These are phyloP conservation scores for Schwanniomyces sp. DNA, from an alignment of 805 yeast species.

Conservation along the genomic window DNA sequence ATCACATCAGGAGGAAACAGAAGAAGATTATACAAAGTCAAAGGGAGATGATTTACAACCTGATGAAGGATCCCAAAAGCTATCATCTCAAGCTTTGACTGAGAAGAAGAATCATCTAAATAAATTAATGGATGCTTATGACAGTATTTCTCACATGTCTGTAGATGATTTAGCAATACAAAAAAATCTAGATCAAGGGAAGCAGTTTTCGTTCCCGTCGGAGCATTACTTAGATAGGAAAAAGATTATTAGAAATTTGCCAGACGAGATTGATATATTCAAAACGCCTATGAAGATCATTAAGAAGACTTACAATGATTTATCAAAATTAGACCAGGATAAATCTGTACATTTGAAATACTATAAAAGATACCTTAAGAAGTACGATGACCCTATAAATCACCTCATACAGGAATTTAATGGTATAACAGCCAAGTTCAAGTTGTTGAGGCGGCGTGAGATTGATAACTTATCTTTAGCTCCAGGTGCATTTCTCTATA, in stretches of 20 bases:
- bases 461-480: conserved; percentile 24
- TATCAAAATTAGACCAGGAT: conserved; percentile 36
- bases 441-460: conserved; percentile 35
- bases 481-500: conserved; percentile 28
- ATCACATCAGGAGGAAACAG: conserved; percentile 7
- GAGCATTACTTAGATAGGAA: conserved; percentile 36
- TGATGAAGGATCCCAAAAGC: not conserved
- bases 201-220: conserved; percentile 32
- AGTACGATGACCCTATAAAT: conserved; percentile 30
- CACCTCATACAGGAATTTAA: conserved; percentile 32
- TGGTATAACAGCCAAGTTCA: conserved; percentile 37
- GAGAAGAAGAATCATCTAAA: conserved; percentile 3
- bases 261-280: conserved; percentile 35
- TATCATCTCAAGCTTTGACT: not conserved
- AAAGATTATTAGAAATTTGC: conserved; percentile 26
- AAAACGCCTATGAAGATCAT: conserved; percentile 28
- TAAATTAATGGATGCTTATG: conserved; percentile 14
- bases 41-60: not conserved
- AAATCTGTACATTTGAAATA: conserved; percentile 37
- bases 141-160: conserved; percentile 34
- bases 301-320: conserved; percentile 28
- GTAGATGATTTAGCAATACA: conserved; percentile 37
- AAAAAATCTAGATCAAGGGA: conserved; percentile 33
- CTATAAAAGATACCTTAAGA: conserved; percentile 30
- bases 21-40: not conserved